phyloP scores from a whole-genome alignment of 1,284 basidiomycete genomes.

The Paramarasmius palmivorus region DNA sequence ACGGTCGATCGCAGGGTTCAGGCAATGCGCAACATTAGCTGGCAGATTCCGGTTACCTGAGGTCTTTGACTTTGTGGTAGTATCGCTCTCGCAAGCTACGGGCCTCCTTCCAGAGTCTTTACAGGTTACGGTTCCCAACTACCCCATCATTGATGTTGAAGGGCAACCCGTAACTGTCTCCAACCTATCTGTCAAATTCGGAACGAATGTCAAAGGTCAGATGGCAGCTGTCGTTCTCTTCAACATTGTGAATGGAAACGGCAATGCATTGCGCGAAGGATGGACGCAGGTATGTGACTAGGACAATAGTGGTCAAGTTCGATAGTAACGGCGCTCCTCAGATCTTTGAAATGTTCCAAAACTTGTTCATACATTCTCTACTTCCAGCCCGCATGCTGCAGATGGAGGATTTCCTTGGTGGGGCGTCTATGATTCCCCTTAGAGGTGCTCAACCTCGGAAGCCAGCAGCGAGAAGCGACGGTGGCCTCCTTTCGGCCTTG shows the following conservation, averaged over 20 bases:
- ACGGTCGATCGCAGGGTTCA: conserved; percentile 91
- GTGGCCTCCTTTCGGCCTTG: conserved; percentile 89
- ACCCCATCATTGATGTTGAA: conserved; percentile 92
- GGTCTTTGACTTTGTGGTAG: conserved; percentile 95
- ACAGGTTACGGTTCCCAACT: conserved; percentile 77
- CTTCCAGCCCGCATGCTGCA: conserved; percentile 88
- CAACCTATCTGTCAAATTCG: conserved; percentile 90
- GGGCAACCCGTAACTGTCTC: conserved; percentile 89
- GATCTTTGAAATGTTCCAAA: conserved; percentile 99
- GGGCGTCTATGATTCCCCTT: conserved; percentile 86
- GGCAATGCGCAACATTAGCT: conserved; percentile 94
- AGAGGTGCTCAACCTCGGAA: conserved; percentile 73
- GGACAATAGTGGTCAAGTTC: no score
- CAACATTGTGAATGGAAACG: conserved; percentile 97
- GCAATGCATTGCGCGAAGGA: conserved; percentile 91
- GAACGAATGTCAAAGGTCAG: conserved; percentile 94
- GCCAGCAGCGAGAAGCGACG: conserved; percentile 71
- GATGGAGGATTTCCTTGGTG: conserved; percentile 96
- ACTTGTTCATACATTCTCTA: conserved; percentile 91
- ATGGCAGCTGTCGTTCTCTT: conserved; percentile 97
- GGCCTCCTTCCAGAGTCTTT: conserved; percentile 77
- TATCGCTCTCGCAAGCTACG: conserved; percentile 88
- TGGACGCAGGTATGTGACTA: conserved; percentile 77
- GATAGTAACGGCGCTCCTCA: no score
- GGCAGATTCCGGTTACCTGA: conserved; percentile 88